Evolutionary conservation across 805 yeast genomes (phyloP), one percentile per base, ranked within the genome.

Genomic region (Zygosaccharomyces pseudorouxii): DNA sequence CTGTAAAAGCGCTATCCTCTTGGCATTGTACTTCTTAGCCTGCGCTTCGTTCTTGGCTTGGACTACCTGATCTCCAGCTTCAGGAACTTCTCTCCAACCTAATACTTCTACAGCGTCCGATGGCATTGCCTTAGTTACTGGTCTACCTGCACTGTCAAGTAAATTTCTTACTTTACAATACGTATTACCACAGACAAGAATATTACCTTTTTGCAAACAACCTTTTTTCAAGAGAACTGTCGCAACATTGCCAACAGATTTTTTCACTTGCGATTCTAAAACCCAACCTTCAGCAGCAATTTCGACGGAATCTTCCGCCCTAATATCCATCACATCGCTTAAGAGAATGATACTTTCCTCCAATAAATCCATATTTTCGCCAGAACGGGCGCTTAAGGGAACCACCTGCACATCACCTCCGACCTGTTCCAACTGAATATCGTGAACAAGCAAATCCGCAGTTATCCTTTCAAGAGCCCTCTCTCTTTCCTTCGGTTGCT

Each of bases 351-450:
- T 82, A 1, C 95, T 87, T 65, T 92, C 97, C 63, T 90, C 97
- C 25, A 93, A 71, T 44, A 86, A 81, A 53, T 86, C 92, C 84
- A 93, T 89, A 51, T 93, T 93, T 54, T 83, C 68, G 0, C 98
- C 97, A 0, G 97, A 86, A 50, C 84, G 79, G 0, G 96, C 98
- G 31, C 96, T 86, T 0, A 93, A 92, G 44, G 80, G 78, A 2
- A 93, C 89, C 0, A 87, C 84, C 62, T 89, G 97, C 4, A 89
- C 83, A 36, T 93, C 98, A 46, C 99, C 99, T 48, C 99, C 99
- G 60, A 84, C 87, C 53, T 85, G 90, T 62, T 93, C 99, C 25
- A 88, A 84, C 51, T 86, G 92, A 11, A 93, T 81, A 3, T 81
- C 97, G 49, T 86, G 72, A 0, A 78, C 71, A 1, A 95, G 80